phyloP scores from a whole-genome alignment of 2,329 filamentous ascomycete genomes.

The Colletotrichum sp. region DNA sequence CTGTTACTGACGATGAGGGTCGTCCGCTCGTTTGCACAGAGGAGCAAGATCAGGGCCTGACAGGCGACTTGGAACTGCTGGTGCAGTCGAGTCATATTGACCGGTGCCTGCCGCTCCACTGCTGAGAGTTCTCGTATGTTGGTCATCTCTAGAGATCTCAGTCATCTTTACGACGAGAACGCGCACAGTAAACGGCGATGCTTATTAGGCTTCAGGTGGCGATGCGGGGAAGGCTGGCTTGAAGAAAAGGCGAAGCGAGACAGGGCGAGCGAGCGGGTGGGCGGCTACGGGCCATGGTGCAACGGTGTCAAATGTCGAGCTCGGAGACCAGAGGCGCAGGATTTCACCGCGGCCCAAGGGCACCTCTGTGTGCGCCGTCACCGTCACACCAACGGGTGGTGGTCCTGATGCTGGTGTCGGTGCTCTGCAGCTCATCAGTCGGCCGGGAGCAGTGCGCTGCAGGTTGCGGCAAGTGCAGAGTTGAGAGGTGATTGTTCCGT shows the following conservation, averaged over 20 bases:
- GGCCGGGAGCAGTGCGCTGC: background rate
- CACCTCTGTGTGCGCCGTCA: background rate
- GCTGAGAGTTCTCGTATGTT: background rate
- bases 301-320: slow-evolving; percentile 3
- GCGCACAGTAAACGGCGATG: background rate
- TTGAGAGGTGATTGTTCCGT: background rate
- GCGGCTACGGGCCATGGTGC: background rate
- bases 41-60: background rate
- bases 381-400: background rate
- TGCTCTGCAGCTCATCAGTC: background rate
- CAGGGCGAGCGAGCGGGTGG: background rate
- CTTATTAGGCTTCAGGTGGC: background rate
- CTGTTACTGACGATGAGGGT: background rate
- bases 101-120: background rate
- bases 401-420: background rate
- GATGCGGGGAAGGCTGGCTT: background rate
- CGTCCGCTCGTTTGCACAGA: background rate
- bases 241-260: background rate
- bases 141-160: background rate
- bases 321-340: background rate
- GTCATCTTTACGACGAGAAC: background rate
- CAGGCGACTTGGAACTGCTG: background rate
- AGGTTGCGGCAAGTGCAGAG: background rate
- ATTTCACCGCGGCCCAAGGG: background rate
- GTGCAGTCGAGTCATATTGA: background rate